Percentiles rank a stretch among this genome's conserved stretches.
These are phyloP conservation scores for Cyberlindnera americana DNA, from an alignment of 805 yeast genomes.

Conservation along the genomic window DNA sequence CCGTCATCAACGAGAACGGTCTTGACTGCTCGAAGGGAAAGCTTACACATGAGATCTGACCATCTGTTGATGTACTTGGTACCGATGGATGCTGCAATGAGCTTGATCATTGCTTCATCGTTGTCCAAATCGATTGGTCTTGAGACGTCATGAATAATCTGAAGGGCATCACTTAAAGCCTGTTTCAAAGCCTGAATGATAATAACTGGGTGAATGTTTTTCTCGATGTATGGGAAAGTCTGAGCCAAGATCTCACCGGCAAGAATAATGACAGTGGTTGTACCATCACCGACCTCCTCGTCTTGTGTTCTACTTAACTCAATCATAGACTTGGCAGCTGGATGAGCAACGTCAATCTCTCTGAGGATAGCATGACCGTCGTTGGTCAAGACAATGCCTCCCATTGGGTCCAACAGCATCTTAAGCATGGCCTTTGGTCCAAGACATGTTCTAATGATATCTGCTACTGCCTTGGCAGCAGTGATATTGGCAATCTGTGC, in stretches of 20 bases:
- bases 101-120: constrained; percentile 80
- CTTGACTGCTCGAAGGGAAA: constrained; percentile 84
- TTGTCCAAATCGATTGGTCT: constrained; percentile 78
- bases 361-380: constrained; percentile 98
- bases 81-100: constrained; percentile 90
- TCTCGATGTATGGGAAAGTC: constrained; percentile 89
- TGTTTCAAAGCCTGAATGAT: constrained; percentile 91
- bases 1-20: constrained; percentile 68
- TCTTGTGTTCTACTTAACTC: constrained; percentile 96
- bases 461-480: constrained; percentile 99
- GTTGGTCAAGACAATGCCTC: constrained; percentile 93
- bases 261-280: constrained; percentile 92
- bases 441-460: constrained; percentile 93
- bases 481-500: constrained; percentile 97
- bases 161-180: constrained; percentile 87
- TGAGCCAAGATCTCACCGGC: constrained; percentile 98
- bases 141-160: constrained; percentile 79
- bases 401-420: constrained; percentile 92
- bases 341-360: constrained; percentile 96
- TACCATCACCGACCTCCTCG: constrained; percentile 98
- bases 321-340: constrained; percentile 98
- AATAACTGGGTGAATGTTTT: constrained; percentile 94
- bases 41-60: constrained; percentile 86
- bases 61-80: constrained; percentile 91
- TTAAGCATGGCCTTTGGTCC: constrained; percentile 99